Percentiles rank a stretch among this genome's conserved stretches.
These are phyloP conservation scores for Xylariaceae sp. DNA, from an alignment of 2,329 filamentous ascomycete genomes.

Conservation along the genomic window DNA sequence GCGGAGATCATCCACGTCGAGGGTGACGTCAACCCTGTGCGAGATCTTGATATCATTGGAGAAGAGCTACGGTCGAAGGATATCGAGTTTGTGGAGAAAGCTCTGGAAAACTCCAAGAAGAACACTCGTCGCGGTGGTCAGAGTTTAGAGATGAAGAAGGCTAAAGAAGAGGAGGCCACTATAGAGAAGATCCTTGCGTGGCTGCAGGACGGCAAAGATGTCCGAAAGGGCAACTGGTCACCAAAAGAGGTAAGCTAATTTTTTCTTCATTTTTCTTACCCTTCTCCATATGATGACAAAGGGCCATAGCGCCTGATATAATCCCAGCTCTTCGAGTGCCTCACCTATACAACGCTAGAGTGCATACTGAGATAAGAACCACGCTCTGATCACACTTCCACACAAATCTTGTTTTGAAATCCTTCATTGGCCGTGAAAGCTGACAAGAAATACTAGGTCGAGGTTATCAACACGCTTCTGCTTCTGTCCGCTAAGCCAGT, in stretches of 20 bases:
- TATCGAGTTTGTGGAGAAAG: constrained; percentile 97
- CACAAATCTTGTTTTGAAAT: not conserved
- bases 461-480: constrained; percentile 95
- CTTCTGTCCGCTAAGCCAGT: constrained; percentile 95
- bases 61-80: constrained; percentile 97
- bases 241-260: constrained; percentile 83
- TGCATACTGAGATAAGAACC: constrained; percentile 80
- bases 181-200: constrained; percentile 84
- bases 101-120: constrained; percentile 86
- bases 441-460: constrained; percentile 58
- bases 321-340: constrained; percentile 99
- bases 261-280: constrained; percentile 15
- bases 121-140: constrained; percentile 93
- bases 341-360: constrained; percentile 69
- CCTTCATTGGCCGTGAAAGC: not conserved
- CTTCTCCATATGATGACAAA: constrained; percentile 82
- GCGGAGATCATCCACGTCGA: constrained; percentile 99
- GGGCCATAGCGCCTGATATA: constrained; percentile 88
- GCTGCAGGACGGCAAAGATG: constrained; percentile 85
- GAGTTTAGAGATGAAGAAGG: constrained; percentile 95
- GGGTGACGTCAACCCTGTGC: constrained; percentile 91
- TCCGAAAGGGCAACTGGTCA: constrained; percentile 83
- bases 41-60: constrained; percentile 94
- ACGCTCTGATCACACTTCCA: constrained; percentile 54
- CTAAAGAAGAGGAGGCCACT: constrained; percentile 88